Evolutionary conservation across 179 eudicot species (phyloP).

Genomic region (Spergularia azorica): DNA sequence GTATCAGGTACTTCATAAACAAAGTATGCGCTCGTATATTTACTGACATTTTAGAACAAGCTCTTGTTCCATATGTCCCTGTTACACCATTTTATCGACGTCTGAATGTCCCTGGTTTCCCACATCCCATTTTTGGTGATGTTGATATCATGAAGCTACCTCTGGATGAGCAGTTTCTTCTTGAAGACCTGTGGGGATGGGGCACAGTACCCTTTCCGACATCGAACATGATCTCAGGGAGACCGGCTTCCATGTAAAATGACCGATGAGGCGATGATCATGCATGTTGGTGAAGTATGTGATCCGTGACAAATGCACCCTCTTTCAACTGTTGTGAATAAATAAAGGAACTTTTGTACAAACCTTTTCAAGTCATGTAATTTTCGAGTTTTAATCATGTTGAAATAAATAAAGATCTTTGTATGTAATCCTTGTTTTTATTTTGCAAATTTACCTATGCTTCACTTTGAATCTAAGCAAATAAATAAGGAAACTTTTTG

Average conservation of each 20-base stretch:
- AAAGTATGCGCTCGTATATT: constrained; percentile 28
- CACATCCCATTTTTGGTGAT: constrained; percentile 29
- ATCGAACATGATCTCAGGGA: neutral
- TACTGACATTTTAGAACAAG: constrained; percentile 23
- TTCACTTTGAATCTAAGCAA: neutral
- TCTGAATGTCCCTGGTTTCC: constrained; percentile 23
- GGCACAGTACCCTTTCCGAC: too few relatives aligned
- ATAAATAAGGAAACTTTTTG: neutral
- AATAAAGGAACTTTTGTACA: neutral
- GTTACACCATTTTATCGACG: neutral
- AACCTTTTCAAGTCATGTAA: neutral
- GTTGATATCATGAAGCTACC: constrained; percentile 22
- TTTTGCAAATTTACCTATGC: too few relatives aligned
- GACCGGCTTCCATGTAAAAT: too few relatives aligned
- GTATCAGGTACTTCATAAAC: constrained; percentile 18
- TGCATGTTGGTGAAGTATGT: neutral
- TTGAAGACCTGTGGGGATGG: constrained; percentile 29
- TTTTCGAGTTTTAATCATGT: neutral
- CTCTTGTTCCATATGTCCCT: neutral
- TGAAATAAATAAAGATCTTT: neutral
- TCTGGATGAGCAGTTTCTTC: neutral
- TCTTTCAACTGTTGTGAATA: neutral
- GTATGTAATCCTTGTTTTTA: constrained; percentile 6
- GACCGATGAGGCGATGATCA: too few relatives aligned
- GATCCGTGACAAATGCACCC: neutral